A percentile compares a stretch with the other conserved stretches of the same genome.
Evolutionary conservation across 805 yeast species (phyloP).

Genomic region (Candida coleopterorum): DNA sequence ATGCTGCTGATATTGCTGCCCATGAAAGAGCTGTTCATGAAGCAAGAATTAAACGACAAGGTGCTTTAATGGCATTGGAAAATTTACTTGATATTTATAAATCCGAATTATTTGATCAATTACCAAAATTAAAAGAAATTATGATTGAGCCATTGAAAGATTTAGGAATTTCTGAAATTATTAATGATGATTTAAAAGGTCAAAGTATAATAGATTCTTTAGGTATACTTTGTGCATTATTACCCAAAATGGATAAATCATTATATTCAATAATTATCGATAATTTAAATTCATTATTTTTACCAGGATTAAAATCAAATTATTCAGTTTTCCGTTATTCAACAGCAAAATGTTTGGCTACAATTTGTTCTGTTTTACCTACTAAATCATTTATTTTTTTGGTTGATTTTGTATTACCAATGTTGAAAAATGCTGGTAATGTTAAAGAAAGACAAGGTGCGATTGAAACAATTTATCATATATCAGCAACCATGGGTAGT

Average conservation of each 20-base stretch:
- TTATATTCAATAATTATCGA: constrained; percentile 49
- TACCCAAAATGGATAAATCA: constrained; percentile 51
- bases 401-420: constrained; percentile 74
- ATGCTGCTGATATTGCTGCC: constrained; percentile 55
- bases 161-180: constrained; percentile 24
- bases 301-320: constrained; percentile 60
- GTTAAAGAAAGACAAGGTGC: constrained; percentile 85
- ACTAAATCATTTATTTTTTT: constrained; percentile 69
- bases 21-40: constrained; percentile 62
- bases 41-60: constrained; percentile 78
- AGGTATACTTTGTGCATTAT: constrained; percentile 72
- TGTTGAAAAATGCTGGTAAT: constrained; percentile 71
- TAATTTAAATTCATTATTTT: constrained; percentile 30
- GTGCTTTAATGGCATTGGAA: constrained; percentile 71
- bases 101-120: constrained; percentile 46
- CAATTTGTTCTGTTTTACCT: constrained; percentile 66
- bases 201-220: constrained; percentile 82
- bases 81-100: constrained; percentile 51
- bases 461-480: constrained; percentile 83
- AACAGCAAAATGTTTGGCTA: constrained; percentile 83
- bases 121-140: constrained; percentile 62
- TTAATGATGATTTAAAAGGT: constrained; percentile 49
- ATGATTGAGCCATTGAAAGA: constrained; percentile 62
- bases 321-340: constrained; percentile 84
- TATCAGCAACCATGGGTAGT: constrained; percentile 80